Evolutionary conservation across 129 eudicot species (phyloP).

Genomic region (Kitagawia praeruptora): DNA sequence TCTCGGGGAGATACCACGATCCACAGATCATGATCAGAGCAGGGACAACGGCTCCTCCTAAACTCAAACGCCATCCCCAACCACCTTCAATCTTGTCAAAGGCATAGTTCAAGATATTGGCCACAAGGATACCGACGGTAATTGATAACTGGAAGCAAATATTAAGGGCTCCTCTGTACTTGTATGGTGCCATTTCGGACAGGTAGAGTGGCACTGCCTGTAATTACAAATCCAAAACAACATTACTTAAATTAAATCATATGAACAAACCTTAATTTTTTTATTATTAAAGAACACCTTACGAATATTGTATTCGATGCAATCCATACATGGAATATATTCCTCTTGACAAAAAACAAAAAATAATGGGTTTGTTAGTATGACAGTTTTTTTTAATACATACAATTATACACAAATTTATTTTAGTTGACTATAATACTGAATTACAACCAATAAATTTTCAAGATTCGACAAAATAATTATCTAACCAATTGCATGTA

Average conservation of each 20-base stretch:
- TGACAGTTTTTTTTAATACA: background rate
- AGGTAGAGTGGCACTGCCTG: constrained; percentile 91
- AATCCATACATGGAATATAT: too few species aligned
- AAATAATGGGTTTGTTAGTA: background rate
- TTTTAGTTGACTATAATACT: background rate
- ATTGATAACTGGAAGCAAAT: constrained; percentile 72
- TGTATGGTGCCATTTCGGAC: constrained; percentile 96
- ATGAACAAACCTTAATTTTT: background rate
- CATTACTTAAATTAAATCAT: background rate
- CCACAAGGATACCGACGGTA: constrained; percentile 79
- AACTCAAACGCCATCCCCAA: constrained; percentile 85
- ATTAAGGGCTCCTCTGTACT: constrained; percentile 81
- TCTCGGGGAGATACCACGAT: constrained; percentile 63
- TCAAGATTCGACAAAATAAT: background rate
- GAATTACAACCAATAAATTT: background rate
- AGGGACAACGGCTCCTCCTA: constrained; percentile 90
- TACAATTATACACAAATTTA: background rate
- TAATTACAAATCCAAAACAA: background rate
- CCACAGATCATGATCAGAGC: constrained; percentile 68
- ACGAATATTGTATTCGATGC: too few species aligned
- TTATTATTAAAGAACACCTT: too few species aligned
- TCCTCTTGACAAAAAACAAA: too few species aligned
- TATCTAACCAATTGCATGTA: too few species aligned
- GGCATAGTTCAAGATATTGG: constrained; percentile 72
- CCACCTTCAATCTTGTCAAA: constrained; percentile 62